phyloP scores from a whole-genome alignment of 1,284 basidiomycete species.

The Apiotrichum mycotoxinovorans region DNA sequence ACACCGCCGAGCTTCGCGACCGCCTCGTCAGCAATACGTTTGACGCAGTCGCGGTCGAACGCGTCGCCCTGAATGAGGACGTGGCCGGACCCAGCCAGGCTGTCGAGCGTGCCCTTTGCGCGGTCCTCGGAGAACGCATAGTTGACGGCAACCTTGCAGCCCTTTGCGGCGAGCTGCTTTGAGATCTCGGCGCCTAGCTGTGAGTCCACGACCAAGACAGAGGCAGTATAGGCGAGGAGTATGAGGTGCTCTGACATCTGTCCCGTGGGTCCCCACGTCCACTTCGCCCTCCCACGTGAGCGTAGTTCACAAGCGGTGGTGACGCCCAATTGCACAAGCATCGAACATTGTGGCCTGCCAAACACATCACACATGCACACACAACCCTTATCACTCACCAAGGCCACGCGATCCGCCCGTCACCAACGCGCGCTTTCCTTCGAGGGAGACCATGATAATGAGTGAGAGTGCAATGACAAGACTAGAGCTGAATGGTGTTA shows the following conservation, averaged over 20 bases:
- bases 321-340: too few relatives aligned
- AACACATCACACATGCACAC: too few relatives aligned
- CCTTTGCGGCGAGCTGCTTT: conserved; percentile 18
- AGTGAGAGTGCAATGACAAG: too few relatives aligned
- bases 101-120: conserved; percentile 19
- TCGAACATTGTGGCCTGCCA: too few relatives aligned
- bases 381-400: conserved; percentile 10
- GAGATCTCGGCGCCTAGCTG: conserved; percentile 20
- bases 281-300: too few relatives aligned
- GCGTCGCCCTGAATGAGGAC: conserved; percentile 23
- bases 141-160: conserved; percentile 26
- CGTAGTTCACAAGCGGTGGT: too few relatives aligned
- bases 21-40: conserved; percentile 13
- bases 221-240: too few relatives aligned
- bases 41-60: conserved; percentile 23
- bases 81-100: conserved; percentile 19
- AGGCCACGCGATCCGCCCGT: conserved; percentile 28
- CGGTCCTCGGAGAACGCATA: conserved; percentile 21
- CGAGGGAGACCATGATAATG: conserved; percentile 7
- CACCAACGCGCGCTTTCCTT: conserved; percentile 25
- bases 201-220: neutral
- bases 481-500: too few relatives aligned
- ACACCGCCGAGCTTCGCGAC: conserved; percentile 21
- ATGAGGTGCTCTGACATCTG: too few relatives aligned
- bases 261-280: too few relatives aligned